Conservation (phyloP, 2,329 filamentous ascomycete genomes). For the Fusarium sp. region DNA sequence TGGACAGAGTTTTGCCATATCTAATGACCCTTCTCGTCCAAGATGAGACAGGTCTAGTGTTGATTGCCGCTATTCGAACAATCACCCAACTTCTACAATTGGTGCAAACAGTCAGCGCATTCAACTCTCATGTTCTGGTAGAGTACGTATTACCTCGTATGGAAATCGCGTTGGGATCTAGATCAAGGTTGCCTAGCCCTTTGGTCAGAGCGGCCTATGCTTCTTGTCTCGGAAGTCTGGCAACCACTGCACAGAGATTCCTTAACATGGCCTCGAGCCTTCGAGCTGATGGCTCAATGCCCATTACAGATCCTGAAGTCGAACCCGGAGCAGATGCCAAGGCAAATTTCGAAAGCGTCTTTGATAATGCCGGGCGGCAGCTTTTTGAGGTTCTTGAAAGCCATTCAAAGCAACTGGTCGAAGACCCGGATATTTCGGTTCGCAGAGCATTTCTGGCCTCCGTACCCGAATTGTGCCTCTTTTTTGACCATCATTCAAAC, state of each 20-base stretch:
- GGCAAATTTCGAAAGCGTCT: constrained; percentile 82
- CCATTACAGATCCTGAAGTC: constrained; percentile 80
- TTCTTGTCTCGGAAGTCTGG: constrained; percentile 88
- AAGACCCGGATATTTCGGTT: constrained; percentile 86
- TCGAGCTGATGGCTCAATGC: constrained; percentile 83
- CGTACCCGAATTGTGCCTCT: constrained; percentile 91
- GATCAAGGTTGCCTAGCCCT: constrained; percentile 65
- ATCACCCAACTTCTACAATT: constrained; percentile 90
- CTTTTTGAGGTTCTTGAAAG: constrained; percentile 86
- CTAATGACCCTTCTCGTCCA: constrained; percentile 80
- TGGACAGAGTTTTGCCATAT: constrained; percentile 93
- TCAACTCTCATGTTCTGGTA: constrained; percentile 76
- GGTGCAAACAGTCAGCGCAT: constrained; percentile 86
- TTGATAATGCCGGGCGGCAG: constrained; percentile 87
- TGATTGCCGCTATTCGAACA: constrained; percentile 85
- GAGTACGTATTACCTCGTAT: constrained; percentile 76
- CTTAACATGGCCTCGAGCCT: constrained; percentile 92
- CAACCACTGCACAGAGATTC: constrained; percentile 85
- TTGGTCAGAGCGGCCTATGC: constrained; percentile 92
- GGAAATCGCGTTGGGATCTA: constrained; percentile 64
- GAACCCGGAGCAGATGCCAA: constrained; percentile 77
- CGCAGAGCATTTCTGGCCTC: constrained; percentile 91
- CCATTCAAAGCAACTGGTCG: constrained; percentile 90
- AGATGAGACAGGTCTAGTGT: constrained; percentile 86
- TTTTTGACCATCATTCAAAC: constrained; percentile 92